Conservation (phyloP, 257 asterid genomes). For the Cordia subcordata region DNA sequence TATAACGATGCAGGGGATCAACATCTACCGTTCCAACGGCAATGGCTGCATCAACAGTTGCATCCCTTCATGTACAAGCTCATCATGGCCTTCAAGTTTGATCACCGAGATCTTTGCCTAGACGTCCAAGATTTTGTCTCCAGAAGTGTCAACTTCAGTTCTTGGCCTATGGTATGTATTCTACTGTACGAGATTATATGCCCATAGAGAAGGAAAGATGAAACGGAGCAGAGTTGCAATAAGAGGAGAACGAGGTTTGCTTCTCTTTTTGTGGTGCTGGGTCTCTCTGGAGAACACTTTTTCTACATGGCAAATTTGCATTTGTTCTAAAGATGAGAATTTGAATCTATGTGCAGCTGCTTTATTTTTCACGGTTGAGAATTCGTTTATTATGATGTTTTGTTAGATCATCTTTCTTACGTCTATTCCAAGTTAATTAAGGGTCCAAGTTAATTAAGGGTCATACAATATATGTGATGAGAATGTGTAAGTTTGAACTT, state of each 20-base stretch:
- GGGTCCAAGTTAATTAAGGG: too few species aligned
- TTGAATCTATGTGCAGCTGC: too few species aligned
- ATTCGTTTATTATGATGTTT: not conserved
- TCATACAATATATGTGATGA: too few species aligned
- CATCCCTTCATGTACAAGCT: not conserved
- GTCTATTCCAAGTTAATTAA: too few species aligned
- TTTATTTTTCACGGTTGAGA: not conserved
- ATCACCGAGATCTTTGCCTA: not conserved
- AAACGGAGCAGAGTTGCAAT: not conserved
- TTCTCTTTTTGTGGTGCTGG: not conserved
- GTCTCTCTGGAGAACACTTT: too few species aligned
- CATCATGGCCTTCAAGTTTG: not conserved
- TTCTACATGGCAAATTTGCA: too few species aligned
- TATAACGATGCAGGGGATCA: constrained; percentile 1
- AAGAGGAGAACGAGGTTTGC: constrained; percentile 4
- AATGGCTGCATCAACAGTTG: not conserved
- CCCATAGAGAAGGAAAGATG: not conserved
- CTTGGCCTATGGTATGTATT: not conserved
- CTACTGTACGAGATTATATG: not conserved
- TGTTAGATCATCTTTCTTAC: too few species aligned
- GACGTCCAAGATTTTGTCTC: not conserved
- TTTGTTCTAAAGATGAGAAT: too few species aligned
- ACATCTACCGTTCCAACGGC: not conserved
- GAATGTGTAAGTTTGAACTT: too few species aligned
- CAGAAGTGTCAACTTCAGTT: too few species aligned